Conservation (phyloP, 2,329 filamentous ascomycete genomes). For the Beauveria asiatica region DNA sequence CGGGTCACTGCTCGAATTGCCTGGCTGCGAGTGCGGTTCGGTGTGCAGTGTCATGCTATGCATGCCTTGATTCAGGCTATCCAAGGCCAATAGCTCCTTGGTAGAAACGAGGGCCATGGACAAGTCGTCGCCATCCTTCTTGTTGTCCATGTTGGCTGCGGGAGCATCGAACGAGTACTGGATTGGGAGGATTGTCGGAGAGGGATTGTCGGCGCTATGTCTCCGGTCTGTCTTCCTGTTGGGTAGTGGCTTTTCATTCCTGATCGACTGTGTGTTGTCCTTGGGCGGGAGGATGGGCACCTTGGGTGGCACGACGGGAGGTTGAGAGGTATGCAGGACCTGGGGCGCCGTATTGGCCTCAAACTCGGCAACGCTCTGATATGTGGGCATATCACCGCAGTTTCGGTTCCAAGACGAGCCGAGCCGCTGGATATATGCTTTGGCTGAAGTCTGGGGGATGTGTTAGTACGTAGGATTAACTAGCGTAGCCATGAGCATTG, state of each 20-base stretch:
- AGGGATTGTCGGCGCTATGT: constrained; percentile 24
- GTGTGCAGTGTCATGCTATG: constrained; percentile 30
- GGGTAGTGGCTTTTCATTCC: constrained; percentile 34
- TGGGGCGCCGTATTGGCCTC: constrained; percentile 22
- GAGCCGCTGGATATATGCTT: constrained; percentile 53
- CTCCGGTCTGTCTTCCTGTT: constrained; percentile 30
- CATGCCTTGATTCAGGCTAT: constrained; percentile 33
- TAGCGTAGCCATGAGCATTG: constrained; percentile 32
- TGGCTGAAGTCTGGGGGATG: constrained; percentile 41
- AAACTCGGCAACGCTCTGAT: constrained; percentile 45
- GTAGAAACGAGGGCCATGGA: constrained; percentile 45
- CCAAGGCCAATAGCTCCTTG: constrained; percentile 42
- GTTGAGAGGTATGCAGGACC: constrained; percentile 18
- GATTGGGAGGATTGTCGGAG: constrained; percentile 19
- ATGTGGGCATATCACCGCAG: constrained; percentile 37
- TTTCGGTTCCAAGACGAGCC: constrained; percentile 39
- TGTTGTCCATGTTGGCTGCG: constrained; percentile 24
- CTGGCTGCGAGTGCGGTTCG: constrained; percentile 16
- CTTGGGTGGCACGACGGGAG: constrained; percentile 16
- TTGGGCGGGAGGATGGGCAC: constrained; percentile 17
- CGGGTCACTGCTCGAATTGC: constrained; percentile 24
- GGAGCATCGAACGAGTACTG: constrained; percentile 26
- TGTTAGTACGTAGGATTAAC: constrained; percentile 14
- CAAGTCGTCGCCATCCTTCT: constrained; percentile 24
- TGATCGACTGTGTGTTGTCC: constrained; percentile 26